Conservation (phyloP, 257 asterid genomes). For the Salvia splendens region DNA sequence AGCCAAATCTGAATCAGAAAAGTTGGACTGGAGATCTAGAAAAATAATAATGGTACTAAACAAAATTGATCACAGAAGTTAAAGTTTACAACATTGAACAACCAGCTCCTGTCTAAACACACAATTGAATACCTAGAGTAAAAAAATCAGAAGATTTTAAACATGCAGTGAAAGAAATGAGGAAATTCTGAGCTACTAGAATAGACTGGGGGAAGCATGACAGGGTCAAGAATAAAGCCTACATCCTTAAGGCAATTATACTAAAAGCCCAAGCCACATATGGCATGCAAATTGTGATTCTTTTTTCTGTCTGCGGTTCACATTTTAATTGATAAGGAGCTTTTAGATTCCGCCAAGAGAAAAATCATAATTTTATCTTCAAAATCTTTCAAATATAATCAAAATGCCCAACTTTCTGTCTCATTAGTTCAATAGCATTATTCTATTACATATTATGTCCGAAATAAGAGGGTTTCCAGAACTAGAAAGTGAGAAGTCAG, state of each 20-base stretch:
- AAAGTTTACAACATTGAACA: conserved; percentile 6
- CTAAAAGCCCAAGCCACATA: not conserved
- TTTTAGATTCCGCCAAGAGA: not conserved
- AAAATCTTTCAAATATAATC: not conserved
- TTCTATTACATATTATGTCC: not conserved
- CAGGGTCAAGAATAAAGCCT: conserved; percentile 1
- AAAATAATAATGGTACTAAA: not conserved
- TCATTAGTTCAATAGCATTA: not conserved
- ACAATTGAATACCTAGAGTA: conserved; percentile 18
- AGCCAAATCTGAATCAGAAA: conserved; percentile 21
- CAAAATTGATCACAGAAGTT: not conserved
- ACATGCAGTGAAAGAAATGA: not conserved
- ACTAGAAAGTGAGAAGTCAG: conserved; percentile 11
- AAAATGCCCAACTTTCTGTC: not conserved
- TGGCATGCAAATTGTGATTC: conserved; percentile 3
- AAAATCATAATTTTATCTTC: conserved; percentile 4
- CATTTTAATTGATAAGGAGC: not conserved
- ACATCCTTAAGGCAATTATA: not conserved
- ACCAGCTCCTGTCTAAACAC: not conserved
- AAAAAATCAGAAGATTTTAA: not conserved
- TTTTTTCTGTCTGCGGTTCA: not conserved
- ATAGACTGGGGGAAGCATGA: not conserved
- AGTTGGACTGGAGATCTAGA: not conserved
- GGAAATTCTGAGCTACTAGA: conserved; percentile 2
- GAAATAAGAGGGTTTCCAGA: not conserved